These are phyloP conservation scores for Priceomyces medius DNA, from an alignment of 805 yeast genomes.

Conservation along the genomic window DNA sequence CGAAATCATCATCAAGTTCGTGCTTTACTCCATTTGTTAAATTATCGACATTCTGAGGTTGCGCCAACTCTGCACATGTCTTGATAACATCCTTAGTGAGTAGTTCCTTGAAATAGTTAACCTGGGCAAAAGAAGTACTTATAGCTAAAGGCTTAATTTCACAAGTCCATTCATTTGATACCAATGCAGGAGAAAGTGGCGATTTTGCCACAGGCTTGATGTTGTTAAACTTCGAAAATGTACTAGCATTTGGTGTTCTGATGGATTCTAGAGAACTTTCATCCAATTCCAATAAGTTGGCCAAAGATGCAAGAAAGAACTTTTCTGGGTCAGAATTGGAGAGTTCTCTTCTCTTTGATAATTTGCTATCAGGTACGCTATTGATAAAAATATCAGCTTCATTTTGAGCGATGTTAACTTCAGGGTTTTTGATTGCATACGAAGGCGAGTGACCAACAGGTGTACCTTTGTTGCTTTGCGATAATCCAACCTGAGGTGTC, in stretches of 20 bases:
- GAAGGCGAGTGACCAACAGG: constrained; percentile 40
- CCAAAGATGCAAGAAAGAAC: constrained; percentile 51
- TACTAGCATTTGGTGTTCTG: constrained; percentile 11
- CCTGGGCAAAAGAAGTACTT: constrained; percentile 46
- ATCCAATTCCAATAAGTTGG: constrained; percentile 48
- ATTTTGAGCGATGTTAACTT: constrained; percentile 11
- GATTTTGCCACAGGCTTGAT: constrained; percentile 16
- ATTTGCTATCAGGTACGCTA: constrained; percentile 36
- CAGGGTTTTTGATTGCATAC: constrained; percentile 14
- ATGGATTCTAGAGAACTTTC: constrained; percentile 20
- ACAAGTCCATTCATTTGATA: constrained; percentile 38
- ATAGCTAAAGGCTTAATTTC: constrained; percentile 47
- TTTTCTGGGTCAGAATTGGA: constrained; percentile 45
- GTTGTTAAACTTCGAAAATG: constrained; percentile 10
- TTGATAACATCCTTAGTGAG: constrained; percentile 25
- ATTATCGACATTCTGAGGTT: constrained; percentile 6
- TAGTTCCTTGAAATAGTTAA: constrained; percentile 36
- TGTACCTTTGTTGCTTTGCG: constrained; percentile 41
- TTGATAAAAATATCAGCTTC: constrained; percentile 26
- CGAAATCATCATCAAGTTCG: constrained; percentile 22
- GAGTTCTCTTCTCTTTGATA: constrained; percentile 47
- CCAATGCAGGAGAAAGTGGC: constrained; percentile 38
- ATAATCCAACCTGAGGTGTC: constrained; percentile 38
- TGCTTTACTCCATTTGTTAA: constrained; percentile 17
- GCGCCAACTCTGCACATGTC: constrained; percentile 18